Percentiles rank a stretch among this genome's conserved stretches.
Conservation (phyloP, 805 yeast genomes). For the Nakazawaea wyomingensis region DNA sequence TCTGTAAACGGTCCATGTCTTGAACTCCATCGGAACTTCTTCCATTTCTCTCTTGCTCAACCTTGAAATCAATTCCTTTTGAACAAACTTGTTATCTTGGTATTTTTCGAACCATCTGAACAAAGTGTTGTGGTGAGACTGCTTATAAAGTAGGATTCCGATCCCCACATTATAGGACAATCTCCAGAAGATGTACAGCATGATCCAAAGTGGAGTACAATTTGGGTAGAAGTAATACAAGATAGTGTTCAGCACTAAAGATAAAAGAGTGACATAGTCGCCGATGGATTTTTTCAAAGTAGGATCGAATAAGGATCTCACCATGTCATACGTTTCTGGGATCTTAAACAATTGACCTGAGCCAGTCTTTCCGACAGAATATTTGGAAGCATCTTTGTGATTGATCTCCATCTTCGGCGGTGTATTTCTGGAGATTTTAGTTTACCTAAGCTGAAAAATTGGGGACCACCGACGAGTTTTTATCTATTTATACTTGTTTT, state of each 20-base stretch:
- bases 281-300: constrained; percentile 60
- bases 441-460: not conserved
- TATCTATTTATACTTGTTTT: too few relatives aligned
- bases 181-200: constrained; percentile 69
- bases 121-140: constrained; percentile 54
- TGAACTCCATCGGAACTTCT: constrained; percentile 62
- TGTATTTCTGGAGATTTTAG: not conserved
- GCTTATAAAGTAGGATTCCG: constrained; percentile 61
- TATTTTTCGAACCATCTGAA: constrained; percentile 31
- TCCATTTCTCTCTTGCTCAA: constrained; percentile 31
- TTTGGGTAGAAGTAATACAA: constrained; percentile 26
- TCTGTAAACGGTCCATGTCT: constrained; percentile 77
- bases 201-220: constrained; percentile 37
- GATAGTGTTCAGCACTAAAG: constrained; percentile 31
- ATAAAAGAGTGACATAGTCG: constrained; percentile 53
- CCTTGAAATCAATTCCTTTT: constrained; percentile 41
- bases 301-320: constrained; percentile 75
- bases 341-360: constrained; percentile 39
- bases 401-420: constrained; percentile 11
- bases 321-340: constrained; percentile 79
- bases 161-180: constrained; percentile 74
- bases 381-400: constrained; percentile 15
- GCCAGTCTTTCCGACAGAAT: constrained; percentile 37
- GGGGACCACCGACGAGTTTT: too few relatives aligned
- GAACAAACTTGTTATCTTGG: constrained; percentile 34